phyloP scores from a whole-genome alignment of 306 rosid species.

The Arachis stenosperma region DNA sequence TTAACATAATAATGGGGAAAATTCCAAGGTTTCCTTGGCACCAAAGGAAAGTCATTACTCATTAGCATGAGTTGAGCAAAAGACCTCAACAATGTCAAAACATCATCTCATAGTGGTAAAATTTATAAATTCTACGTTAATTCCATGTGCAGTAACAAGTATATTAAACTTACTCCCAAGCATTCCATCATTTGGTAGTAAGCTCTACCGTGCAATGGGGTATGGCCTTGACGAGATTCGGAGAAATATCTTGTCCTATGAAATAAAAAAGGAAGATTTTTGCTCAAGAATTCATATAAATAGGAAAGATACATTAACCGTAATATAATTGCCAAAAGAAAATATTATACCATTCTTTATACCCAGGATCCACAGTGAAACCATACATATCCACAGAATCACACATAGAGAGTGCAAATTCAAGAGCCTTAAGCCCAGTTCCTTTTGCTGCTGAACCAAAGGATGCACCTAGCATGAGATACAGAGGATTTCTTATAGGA shows the following conservation, averaged over 20 bases:
- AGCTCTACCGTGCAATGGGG: conserved; percentile 96
- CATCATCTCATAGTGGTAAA: conserved; percentile 11
- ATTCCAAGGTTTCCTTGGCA: not conserved
- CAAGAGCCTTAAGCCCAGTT: conserved; percentile 99
- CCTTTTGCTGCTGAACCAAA: conserved; percentile 99
- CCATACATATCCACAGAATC: conserved; percentile 99
- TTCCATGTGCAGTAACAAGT: conserved; percentile 28
- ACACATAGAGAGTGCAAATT: conserved; percentile 91
- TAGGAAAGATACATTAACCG: conserved; percentile 22
- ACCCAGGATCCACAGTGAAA: conserved; percentile 98
- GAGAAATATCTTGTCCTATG: conserved; percentile 97
- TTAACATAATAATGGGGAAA: conserved; percentile 23
- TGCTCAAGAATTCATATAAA: conserved; percentile 36
- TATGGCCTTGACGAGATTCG: conserved; percentile 96
- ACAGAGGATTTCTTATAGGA: conserved; percentile 86
- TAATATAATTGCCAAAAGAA: conserved; percentile 22
- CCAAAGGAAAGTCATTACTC: conserved; percentile 19
- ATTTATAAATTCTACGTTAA: conserved; percentile 2
- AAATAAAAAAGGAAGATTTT: conserved; percentile 22
- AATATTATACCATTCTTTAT: conserved; percentile 84
- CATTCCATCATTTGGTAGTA: conserved; percentile 99
- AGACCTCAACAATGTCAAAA: conserved; percentile 10
- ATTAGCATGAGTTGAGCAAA: conserved; percentile 4
- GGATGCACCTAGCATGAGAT: conserved; percentile 95
- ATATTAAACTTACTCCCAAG: conserved; percentile 78